Evolutionary conservation across 495 filamentous ascomycete genomes (phyloP).

Genomic region (Polyplosphaeria fusca): DNA sequence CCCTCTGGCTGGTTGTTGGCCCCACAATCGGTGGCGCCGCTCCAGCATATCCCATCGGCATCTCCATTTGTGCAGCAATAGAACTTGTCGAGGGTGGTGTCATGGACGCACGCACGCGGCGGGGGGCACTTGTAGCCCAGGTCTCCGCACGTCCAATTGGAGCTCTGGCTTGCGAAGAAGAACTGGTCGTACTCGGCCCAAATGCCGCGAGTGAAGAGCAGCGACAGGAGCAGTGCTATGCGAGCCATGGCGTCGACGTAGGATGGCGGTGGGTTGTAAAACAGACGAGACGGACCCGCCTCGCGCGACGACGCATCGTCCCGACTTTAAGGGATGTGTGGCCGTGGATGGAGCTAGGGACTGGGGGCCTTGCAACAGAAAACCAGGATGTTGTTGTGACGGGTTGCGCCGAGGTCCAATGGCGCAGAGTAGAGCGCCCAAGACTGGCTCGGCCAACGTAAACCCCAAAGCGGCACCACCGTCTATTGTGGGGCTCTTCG

Average conservation of each 20-base stretch:
- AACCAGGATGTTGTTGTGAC: too few species aligned
- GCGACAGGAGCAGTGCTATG: background rate
- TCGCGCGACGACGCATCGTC: too few species aligned
- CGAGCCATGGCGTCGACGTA: background rate
- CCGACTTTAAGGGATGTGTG: too few species aligned
- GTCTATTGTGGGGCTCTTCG: too few species aligned
- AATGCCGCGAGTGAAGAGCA: background rate
- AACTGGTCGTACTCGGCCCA: background rate
- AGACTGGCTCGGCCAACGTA: too few species aligned
- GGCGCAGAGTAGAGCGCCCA: too few species aligned
- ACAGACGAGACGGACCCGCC: too few species aligned
- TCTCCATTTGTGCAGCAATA: conserved; percentile 1
- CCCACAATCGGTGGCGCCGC: background rate
- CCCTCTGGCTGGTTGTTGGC: background rate
- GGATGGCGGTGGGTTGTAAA: background rate
- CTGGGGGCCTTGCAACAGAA: background rate
- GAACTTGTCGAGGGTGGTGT: background rate
- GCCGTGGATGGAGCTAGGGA: too few species aligned
- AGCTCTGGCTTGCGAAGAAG: background rate
- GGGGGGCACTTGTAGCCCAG: background rate
- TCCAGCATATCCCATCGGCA: background rate
- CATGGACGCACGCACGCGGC: conserved; percentile 1
- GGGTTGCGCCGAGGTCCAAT: too few species aligned
- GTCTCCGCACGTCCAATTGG: background rate
- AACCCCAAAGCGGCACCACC: too few species aligned